A percentile compares a stretch with the other conserved stretches of the same genome.
These are phyloP conservation scores for Fusarium miscanthi DNA, from an alignment of 2,329 filamentous ascomycete genomes.

Conservation along the genomic window DNA sequence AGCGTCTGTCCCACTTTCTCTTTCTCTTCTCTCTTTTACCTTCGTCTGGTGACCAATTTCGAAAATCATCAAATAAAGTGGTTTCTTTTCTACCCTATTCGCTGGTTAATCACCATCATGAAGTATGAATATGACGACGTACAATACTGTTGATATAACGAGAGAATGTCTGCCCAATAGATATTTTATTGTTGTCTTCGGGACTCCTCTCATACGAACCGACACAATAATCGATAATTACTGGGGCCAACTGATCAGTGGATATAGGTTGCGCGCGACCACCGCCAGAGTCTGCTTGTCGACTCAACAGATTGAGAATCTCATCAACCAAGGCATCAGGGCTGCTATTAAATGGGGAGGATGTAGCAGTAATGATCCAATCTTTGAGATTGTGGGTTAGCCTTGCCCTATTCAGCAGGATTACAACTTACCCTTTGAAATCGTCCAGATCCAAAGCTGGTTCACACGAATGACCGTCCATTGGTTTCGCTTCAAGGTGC, in stretches of 20 bases:
- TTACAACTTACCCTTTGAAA: background rate
- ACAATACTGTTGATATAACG: background rate
- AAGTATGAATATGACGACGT: background rate
- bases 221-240: conserved; percentile 1
- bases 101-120: background rate
- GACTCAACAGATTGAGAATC: background rate
- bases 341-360: background rate
- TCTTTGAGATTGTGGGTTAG: background rate
- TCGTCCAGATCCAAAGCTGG: conserved; percentile 2
- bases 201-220: background rate
- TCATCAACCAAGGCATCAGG: background rate
- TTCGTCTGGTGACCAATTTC: background rate
- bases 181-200: accelerated
- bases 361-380: background rate
- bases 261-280: background rate
- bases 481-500: background rate
- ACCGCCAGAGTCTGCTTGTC: background rate
- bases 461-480: background rate
- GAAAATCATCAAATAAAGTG: background rate
- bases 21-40: no score
- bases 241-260: background rate
- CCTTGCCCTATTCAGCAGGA: no score
- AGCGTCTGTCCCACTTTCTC: accelerated
- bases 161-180: background rate
- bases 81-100: background rate